Evolutionary conservation across 2,329 filamentous ascomycete genomes (phyloP).

Genomic region (Aureobasidium sp.): DNA sequence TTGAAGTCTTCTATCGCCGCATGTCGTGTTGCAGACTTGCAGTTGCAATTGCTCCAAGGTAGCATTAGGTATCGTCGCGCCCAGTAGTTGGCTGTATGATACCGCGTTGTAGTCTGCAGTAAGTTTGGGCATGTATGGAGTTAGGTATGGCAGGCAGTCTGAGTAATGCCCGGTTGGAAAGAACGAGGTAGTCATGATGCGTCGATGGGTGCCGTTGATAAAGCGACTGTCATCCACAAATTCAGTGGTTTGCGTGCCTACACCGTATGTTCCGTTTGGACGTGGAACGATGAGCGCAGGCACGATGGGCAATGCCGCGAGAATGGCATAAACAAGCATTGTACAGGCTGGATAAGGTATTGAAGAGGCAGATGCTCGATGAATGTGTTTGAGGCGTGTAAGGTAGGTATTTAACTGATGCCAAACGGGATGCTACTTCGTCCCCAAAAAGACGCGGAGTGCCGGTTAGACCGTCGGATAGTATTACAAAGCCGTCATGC

Average conservation of each 20-base stretch:
- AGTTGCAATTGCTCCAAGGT: not conserved
- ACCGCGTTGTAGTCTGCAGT: not conserved
- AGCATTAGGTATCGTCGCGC: not conserved
- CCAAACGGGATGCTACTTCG: not conserved
- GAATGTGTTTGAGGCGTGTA: not conserved
- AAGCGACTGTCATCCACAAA: not conserved
- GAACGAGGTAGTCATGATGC: not conserved
- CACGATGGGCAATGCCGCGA: not conserved
- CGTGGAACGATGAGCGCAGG: not conserved
- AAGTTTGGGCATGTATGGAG: not conserved
- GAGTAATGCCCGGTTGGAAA: not conserved
- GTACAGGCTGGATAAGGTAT: not conserved
- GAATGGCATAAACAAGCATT: not conserved
- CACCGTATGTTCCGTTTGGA: not conserved
- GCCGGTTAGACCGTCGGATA: not conserved
- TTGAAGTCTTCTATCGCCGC: not conserved
- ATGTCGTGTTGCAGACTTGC: not conserved
- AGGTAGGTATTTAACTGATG: not conserved
- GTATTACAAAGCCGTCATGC: not conserved
- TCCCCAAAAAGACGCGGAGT: not conserved
- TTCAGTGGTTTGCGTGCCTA: not conserved
- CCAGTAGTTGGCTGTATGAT: not conserved
- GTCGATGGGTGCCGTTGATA: not conserved
- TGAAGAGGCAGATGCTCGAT: not conserved
- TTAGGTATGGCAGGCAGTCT: not conserved